Conservation (phyloP, 2,329 filamentous ascomycete genomes). For the Furcasterigmium furcatum region DNA sequence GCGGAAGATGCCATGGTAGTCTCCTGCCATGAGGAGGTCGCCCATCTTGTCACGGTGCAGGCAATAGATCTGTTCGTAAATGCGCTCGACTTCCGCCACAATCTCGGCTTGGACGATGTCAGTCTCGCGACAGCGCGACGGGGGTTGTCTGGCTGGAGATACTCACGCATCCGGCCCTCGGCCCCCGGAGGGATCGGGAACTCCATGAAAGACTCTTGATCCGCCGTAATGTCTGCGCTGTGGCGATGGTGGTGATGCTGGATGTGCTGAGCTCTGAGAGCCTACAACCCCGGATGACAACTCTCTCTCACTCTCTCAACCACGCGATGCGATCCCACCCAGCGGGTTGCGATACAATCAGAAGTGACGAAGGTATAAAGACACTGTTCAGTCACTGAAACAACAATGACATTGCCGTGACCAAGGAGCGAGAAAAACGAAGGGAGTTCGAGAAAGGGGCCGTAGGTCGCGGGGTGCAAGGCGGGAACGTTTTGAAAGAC, state of each 20-base stretch:
- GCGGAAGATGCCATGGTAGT: slow-evolving; percentile 7
- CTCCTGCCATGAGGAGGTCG: not conserved
- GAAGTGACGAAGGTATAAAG: too few species aligned
- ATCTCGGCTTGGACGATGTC: not conserved
- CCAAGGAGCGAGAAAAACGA: not conserved
- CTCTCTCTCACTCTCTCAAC: too few species aligned
- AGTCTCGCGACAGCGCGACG: not conserved
- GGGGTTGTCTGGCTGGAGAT: too few species aligned
- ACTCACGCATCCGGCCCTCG: not conserved
- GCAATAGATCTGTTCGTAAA: not conserved
- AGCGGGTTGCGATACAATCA: too few species aligned
- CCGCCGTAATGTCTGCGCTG: too few species aligned
- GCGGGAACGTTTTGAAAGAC: slow-evolving; percentile 2
- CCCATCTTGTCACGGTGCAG: not conserved
- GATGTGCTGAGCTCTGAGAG: not conserved
- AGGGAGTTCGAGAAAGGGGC: slow-evolving; percentile 6
- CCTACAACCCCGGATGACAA: too few species aligned
- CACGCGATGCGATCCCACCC: too few species aligned
- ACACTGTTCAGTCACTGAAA: too few species aligned
- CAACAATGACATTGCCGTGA: too few species aligned
- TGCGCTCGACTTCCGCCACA: not conserved
- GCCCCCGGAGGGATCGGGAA: not conserved
- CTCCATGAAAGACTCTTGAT: too few species aligned
- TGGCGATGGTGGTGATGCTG: too few species aligned
- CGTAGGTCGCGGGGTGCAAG: slow-evolving; percentile 4